A percentile compares a stretch with the other conserved stretches of the same genome.
phyloP scores from a whole-genome alignment of 192 early-diverging fungal genomes.

The Coemansia umbellata region DNA sequence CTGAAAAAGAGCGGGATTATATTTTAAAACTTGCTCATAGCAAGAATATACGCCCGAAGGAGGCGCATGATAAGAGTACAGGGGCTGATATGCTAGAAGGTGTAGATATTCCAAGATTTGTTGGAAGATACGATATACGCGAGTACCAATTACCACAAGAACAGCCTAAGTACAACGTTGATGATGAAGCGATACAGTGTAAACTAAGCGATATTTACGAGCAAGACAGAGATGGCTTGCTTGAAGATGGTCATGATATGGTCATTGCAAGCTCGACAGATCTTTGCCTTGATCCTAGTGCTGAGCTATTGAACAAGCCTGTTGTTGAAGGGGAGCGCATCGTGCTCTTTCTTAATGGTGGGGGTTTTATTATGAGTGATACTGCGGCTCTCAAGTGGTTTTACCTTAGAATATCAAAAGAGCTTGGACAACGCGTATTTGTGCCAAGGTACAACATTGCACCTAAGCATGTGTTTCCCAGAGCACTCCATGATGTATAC shows the following conservation, averaged over 20 bases:
- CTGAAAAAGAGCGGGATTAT: constrained; percentile 4
- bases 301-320: neutral
- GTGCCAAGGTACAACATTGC: constrained; percentile 19
- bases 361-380: constrained; percentile 19
- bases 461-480: constrained; percentile 15
- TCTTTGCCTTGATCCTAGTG: neutral
- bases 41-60: neutral
- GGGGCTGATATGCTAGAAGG: neutral
- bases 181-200: neutral
- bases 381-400: constrained; percentile 1
- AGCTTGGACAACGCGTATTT: constrained; percentile 23
- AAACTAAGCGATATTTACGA: constrained; percentile 5
- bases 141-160: constrained; percentile 3
- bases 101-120: neutral
- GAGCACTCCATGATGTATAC: constrained; percentile 24
- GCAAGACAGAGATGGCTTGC: neutral
- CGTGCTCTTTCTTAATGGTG: constrained; percentile 12
- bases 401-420: constrained; percentile 14
- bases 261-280: constrained; percentile 8
- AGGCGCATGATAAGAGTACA: neutral
- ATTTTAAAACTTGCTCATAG: neutral
- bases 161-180: constrained; percentile 14
- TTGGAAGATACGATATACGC: constrained; percentile 1
- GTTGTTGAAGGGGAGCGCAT: constrained; percentile 7
- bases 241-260: constrained; percentile 9